Conservation (phyloP, 2,329 filamentous ascomycete species). For the Sporothrix mexicana region DNA sequence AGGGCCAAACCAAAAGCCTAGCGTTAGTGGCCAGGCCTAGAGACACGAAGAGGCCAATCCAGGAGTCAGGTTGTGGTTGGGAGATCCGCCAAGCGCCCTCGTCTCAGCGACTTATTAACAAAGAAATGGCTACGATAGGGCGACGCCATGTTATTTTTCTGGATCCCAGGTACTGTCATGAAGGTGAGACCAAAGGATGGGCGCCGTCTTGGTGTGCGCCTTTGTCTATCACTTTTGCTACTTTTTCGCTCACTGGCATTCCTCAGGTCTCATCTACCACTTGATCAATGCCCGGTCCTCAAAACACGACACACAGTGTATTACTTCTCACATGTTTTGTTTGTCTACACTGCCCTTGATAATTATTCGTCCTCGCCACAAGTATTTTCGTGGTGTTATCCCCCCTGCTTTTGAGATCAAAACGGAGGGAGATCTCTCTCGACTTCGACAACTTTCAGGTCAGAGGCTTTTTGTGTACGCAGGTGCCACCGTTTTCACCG, state of each 20-base stretch:
- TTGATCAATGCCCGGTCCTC: too few species aligned
- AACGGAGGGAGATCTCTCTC: too few species aligned
- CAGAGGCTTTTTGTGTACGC: too few species aligned
- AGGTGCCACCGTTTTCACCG: too few species aligned
- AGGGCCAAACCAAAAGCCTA: not conserved
- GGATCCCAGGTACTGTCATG: not conserved
- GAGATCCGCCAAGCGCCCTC: not conserved
- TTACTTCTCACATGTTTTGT: conserved; percentile 11
- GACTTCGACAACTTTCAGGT: too few species aligned
- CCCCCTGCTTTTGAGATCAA: too few species aligned
- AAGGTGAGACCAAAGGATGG: conserved; percentile 20
- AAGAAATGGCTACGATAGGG: conserved; percentile 23
- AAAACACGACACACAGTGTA: too few species aligned
- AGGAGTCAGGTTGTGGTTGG: not conserved
- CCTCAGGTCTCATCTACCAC: too few species aligned
- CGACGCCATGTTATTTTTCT: not conserved
- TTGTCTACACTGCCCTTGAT: too few species aligned
- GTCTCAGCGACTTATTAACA: conserved; percentile 16
- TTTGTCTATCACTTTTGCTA: conserved; percentile 1
- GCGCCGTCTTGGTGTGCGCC: conserved; percentile 6
- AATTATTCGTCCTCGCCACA: too few species aligned
- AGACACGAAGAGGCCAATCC: not conserved
- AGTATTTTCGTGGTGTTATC: too few species aligned
- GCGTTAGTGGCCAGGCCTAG: not conserved
- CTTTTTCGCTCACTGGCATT: not conserved